phyloP scores from a whole-genome alignment of 73 alveolate genomes.

The Effrenium voratum region DNA sequence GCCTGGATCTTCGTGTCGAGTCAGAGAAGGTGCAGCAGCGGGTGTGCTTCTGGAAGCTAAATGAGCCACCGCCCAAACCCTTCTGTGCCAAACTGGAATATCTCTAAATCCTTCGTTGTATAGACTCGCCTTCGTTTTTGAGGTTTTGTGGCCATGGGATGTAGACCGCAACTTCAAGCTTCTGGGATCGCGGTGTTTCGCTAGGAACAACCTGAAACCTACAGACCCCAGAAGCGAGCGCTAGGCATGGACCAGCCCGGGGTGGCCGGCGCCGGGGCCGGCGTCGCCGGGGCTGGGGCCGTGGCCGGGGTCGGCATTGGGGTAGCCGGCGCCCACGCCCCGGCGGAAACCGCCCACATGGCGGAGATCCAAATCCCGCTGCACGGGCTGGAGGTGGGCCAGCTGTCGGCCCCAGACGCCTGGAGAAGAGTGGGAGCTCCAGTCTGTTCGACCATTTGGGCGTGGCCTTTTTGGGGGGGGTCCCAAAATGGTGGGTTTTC shows the following conservation, averaged over 20 bases:
- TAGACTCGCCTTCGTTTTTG: background rate
- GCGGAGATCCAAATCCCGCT: constrained; percentile 77
- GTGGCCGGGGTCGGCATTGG: too few species aligned
- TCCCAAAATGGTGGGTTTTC: too few species aligned
- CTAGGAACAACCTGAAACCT: too few species aligned
- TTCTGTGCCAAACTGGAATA: background rate
- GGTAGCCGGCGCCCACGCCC: too few species aligned
- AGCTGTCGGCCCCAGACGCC: constrained; percentile 18
- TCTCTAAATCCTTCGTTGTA: background rate
- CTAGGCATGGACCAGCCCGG: background rate
- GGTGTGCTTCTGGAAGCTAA: background rate
- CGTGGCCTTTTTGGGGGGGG: too few species aligned
- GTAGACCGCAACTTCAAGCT: too few species aligned
- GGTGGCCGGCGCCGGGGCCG: background rate
- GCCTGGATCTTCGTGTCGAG: too few species aligned
- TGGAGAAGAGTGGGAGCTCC: too few species aligned
- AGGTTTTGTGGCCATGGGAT: too few species aligned
- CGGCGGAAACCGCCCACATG: constrained; percentile 62
- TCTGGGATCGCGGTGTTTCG: too few species aligned
- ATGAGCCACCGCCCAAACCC: background rate
- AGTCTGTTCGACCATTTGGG: too few species aligned
- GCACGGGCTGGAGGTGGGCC: constrained; percentile 10
- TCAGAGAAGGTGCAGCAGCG: background rate
- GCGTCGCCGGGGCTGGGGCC: background rate
- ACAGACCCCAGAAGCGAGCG: too few species aligned